Percentiles rank a stretch among this genome's conserved stretches.
Evolutionary conservation across 345 rosid species (phyloP).

Genomic region (Hibiscus tridactylites): DNA sequence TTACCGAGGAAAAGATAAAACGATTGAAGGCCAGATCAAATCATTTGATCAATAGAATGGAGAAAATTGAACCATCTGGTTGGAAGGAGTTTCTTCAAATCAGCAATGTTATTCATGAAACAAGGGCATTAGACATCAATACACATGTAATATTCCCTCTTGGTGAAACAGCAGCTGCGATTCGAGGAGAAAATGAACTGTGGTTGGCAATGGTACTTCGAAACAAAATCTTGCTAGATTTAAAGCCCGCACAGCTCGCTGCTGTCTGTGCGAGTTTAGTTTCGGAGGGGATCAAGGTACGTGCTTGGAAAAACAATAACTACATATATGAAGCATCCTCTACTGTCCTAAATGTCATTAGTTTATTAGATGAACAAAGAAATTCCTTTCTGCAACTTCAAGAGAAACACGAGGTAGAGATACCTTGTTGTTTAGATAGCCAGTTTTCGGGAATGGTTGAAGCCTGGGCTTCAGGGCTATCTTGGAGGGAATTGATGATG

Average conservation of each 20-base stretch:
- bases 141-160: conserved; percentile 73
- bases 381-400: conserved; percentile 52
- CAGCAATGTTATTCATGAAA: conserved; percentile 81
- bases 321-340: conserved; percentile 67
- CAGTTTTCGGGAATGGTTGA: conserved; percentile 98
- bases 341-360: conserved; percentile 33
- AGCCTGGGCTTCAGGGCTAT: conserved; percentile 96
- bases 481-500: conserved; percentile 89
- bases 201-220: conserved; percentile 49
- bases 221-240: conserved; percentile 49
- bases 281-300: conserved; percentile 53
- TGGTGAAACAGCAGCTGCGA: conserved; percentile 94
- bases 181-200: conserved; percentile 75
- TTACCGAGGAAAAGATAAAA: conserved; percentile 67
- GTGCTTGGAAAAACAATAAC: conserved; percentile 60
- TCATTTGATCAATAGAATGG: conserved; percentile 30
- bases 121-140: conserved; percentile 70
- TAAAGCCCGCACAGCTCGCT: background rate
- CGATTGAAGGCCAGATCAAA: conserved; percentile 53
- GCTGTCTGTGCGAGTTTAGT: background rate
- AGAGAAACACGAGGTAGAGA: conserved; percentile 68
- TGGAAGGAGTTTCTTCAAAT: conserved; percentile 91
- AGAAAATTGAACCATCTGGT: conserved; percentile 79
- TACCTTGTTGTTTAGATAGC: conserved; percentile 15
- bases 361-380: conserved; percentile 33